Base-by-base conservation (phyloP, 257 asterid genomes). In the Rehmannia glutinosa region DNA sequence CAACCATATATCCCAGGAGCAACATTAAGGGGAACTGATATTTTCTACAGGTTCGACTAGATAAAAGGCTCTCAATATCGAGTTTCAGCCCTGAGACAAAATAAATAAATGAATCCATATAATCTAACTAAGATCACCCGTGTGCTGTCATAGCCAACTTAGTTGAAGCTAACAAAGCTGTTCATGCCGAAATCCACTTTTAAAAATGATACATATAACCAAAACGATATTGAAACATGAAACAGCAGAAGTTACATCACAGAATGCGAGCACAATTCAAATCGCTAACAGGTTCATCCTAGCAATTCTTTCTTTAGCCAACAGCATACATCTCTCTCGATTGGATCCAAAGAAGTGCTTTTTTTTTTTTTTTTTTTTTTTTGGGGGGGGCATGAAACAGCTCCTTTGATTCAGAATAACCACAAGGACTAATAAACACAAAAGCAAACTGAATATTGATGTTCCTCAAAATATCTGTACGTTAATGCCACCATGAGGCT, bases 351-450 rank as follows among this genome's bases (percentile, higher is more conserved):
- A 1, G 20, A 42, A 13, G 54, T 17, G 17, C 8, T n/a, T n/a
- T n/a, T n/a, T n/a, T n/a, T n/a, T n/a, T n/a, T n/a, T n/a, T n/a
- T n/a, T n/a, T n/a, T n/a, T n/a, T n/a, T n/a, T n/a, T n/a, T n/a
- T n/a, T n/a, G n/a, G n/a, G n/a, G n/a, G n/a, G n/a, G n/a, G n/a
- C n/a, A n/a, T n/a, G n/a, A n/a, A 16, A 15, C 57, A 20, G 51
- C 67, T 53, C 58, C 54, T 27, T 32, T 28, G 55, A n/a, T 58
- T 45, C 64, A 58, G 60, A 61, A 42, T 62, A 70, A 24, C 39
- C 62, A 46, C 28, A 13, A 20, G 7, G 21, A 21, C n/a, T n/a
- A n/a, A n/a, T n/a, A n/a, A n/a, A n/a, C n/a, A n/a, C n/a, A n/a
- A n/a, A n/a, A n/a, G n/a, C n/a, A n/a, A n/a, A n/a, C n/a, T n/a